Evolutionary conservation across 352 stramenopile species (phyloP).

Genomic region (Elongisporangium anandrum): DNA sequence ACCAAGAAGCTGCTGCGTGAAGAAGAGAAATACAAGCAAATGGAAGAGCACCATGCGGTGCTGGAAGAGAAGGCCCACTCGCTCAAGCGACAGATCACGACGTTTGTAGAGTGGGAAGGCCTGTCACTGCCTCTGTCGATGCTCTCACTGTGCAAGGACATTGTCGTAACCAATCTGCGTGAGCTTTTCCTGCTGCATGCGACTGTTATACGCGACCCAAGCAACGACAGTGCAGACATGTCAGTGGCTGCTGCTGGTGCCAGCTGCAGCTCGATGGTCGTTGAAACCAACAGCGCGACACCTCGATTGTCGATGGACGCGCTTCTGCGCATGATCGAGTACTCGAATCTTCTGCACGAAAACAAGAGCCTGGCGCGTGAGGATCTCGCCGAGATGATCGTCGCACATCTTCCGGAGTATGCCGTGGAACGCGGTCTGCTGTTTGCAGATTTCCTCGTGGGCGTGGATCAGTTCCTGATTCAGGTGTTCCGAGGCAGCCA

Average conservation of each 20-base stretch:
- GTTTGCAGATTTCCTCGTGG: conserved; percentile 54
- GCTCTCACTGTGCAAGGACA: conserved; percentile 46
- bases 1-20: conserved; percentile 71
- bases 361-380: conserved; percentile 30
- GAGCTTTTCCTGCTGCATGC: conserved; percentile 51
- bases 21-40: conserved; percentile 53
- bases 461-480: conserved; percentile 36
- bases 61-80: conserved; percentile 44
- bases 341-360: conserved; percentile 29
- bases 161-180: conserved; percentile 36
- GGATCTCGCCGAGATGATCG: conserved; percentile 20
- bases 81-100: conserved; percentile 38
- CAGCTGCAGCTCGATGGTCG: neutral
- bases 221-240: neutral
- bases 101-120: conserved; percentile 55
- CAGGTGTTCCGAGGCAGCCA: conserved; percentile 25
- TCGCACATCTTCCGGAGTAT: conserved; percentile 33
- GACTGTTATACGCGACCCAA: conserved; percentile 3
- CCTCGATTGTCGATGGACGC: conserved; percentile 33
- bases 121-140: conserved; percentile 40
- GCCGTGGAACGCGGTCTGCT: conserved; percentile 35
- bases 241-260: neutral
- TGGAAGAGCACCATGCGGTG: conserved; percentile 51
- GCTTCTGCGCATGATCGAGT: conserved; percentile 42
- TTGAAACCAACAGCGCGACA: conserved; percentile 1